Conservation (phyloP, 495 filamentous ascomycete genomes). For the Penicillium argentinense region DNA sequence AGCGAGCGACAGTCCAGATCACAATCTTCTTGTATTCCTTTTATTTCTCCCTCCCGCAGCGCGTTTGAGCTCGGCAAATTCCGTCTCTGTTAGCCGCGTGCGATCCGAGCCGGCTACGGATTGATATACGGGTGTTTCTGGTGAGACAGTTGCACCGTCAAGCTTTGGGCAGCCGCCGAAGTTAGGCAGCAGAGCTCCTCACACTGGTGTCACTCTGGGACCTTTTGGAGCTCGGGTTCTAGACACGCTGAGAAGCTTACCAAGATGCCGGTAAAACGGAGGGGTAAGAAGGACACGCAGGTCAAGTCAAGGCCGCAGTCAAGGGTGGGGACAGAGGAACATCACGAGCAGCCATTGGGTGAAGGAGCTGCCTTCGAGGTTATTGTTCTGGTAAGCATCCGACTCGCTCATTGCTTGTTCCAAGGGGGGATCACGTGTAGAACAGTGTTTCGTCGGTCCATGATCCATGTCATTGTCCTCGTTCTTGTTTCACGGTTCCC, state of each 20-base stretch:
- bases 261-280: not conserved
- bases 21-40: too few species aligned
- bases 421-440: constrained; percentile 9
- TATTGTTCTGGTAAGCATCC: constrained; percentile 71
- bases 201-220: not conserved
- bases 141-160: constrained; percentile 10
- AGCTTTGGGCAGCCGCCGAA: not conserved
- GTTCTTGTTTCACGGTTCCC: not conserved
- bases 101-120: not conserved
- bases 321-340: too few species aligned
- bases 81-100: not conserved
- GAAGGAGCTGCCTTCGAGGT: constrained; percentile 63
- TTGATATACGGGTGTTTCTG: not conserved
- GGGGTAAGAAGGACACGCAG: not conserved
- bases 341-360: constrained; percentile 10
- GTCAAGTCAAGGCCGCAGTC: not conserved
- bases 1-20: constrained; percentile 5
- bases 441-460: not conserved
- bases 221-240: not conserved
- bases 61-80: not conserved
- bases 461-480: not conserved
- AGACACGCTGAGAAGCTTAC: too few species aligned
- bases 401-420: constrained; percentile 1
- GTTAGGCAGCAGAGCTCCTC: not conserved
- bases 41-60: not conserved